Base-by-base conservation (phyloP, 371 early-diverging fungal genomes). In the Amoeboaphelidium protococcarum region DNA sequence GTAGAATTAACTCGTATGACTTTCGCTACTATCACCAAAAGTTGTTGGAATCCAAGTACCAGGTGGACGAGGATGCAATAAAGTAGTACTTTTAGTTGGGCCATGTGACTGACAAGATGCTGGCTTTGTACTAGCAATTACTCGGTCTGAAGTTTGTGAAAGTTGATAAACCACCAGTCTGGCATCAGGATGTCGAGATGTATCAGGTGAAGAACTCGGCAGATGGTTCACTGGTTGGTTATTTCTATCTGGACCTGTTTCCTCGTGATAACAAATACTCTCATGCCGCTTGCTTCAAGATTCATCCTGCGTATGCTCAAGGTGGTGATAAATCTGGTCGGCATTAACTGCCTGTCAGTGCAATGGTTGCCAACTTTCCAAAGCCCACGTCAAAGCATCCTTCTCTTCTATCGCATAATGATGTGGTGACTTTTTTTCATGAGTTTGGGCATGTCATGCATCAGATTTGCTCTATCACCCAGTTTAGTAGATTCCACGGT, bases 401-500 rank as follows among this genome's bases (percentile, higher is more conserved):
- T 12, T 76, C 80, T 6, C 58, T 86, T 43, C 64, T 84, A 45
- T 78, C 75, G 58, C 88, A 87, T 58, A 64, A 65, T 49, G 86
- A 87, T 63, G 76, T 82, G 4, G 68, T 68, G 19, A 80, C 80
- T 3, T 58, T 21, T 25, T 27, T 20, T 26, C 47, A 47, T 25
- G 82, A 81, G 60, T 58, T 81, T 61, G 82, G 86, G 6, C 86
- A 86, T 46, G 80, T 79, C 2, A 72, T 83, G 73, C 86, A 86
- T 56, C 64, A 74, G 47, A 65, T 82, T 25, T 79, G 78, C 63
- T 70, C 76, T 23, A 55, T 65, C 21, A 80, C 79, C 26, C 70
- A 72, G 51, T 74, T 63, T 58, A 60, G 70, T 3, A 57, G 74
- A 21, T 76, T 82, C 67, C 80, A 80, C 37, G 83, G 82, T 45